These are phyloP conservation scores for Kodamaea fukazawae DNA, from an alignment of 805 yeast species.

Conservation along the genomic window DNA sequence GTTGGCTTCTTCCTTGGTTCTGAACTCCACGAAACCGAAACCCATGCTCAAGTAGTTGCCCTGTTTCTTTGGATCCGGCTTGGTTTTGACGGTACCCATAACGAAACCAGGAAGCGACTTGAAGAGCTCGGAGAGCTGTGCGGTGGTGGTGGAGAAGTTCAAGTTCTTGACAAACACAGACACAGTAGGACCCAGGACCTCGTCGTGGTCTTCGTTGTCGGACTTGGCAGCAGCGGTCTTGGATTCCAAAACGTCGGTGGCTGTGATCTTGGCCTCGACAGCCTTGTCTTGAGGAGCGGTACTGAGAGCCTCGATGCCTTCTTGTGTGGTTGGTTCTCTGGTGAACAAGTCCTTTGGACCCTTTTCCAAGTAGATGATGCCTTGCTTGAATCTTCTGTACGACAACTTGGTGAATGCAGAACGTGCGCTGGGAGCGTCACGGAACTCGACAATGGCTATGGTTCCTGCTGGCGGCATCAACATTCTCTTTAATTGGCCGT, in stretches of 20 bases:
- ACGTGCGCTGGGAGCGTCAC: slow-evolving; percentile 80
- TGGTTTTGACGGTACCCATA: slow-evolving; percentile 77
- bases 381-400: slow-evolving; percentile 81
- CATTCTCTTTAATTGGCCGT: slow-evolving; percentile 76
- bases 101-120: slow-evolving; percentile 74
- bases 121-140: slow-evolving; percentile 59
- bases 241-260: slow-evolving; percentile 43
- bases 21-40: slow-evolving; percentile 93
- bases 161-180: slow-evolving; percentile 91
- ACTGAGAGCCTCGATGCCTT: slow-evolving; percentile 19
- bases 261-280: slow-evolving; percentile 45
- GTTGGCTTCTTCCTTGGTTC: slow-evolving; percentile 71
- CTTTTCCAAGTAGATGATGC: slow-evolving; percentile 86
- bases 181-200: slow-evolving; percentile 66
- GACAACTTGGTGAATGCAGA: slow-evolving; percentile 86
- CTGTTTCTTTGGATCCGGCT: slow-evolving; percentile 76
- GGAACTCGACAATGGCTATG: slow-evolving; percentile 87
- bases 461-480: slow-evolving; percentile 97
- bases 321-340: slow-evolving; percentile 46
- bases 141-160: slow-evolving; percentile 73
- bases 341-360: slow-evolving; percentile 85
- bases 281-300: slow-evolving; percentile 31
- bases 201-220: slow-evolving; percentile 35
- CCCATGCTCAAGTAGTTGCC: slow-evolving; percentile 88
- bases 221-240: slow-evolving; percentile 14